phyloP scores from a whole-genome alignment of 495 filamentous ascomycete genomes.

The Tuber microsphaerosporum region DNA sequence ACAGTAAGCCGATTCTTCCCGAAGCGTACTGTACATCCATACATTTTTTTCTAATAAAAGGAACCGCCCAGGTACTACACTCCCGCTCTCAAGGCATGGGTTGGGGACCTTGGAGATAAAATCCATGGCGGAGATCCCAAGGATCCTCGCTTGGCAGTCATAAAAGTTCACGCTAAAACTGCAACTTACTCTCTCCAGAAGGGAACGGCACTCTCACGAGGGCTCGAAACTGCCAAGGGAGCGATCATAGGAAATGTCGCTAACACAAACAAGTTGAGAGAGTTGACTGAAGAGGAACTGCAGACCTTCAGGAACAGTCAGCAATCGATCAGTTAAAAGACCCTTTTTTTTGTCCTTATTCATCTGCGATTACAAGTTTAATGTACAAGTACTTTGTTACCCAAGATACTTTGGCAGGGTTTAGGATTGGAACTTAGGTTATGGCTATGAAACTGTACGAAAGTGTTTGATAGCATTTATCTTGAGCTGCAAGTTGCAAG shows the following conservation, averaged over 20 bases:
- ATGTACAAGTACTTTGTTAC: background rate
- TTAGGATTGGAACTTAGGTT: background rate
- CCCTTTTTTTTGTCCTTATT: background rate
- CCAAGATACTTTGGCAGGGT: background rate
- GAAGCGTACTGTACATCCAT: background rate
- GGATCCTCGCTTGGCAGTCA: constrained; percentile 71
- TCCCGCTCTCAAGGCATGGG: constrained; percentile 69
- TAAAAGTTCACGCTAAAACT: constrained; percentile 57
- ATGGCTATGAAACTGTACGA: background rate
- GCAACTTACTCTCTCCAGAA: constrained; percentile 56
- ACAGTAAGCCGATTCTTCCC: constrained; percentile 49
- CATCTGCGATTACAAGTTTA: background rate
- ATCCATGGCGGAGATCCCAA: constrained; percentile 72
- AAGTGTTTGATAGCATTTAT: background rate
- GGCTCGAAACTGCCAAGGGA: constrained; percentile 68
- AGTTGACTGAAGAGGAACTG: constrained; percentile 65
- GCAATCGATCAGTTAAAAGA: constrained; percentile 43
- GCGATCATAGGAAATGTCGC: constrained; percentile 64
- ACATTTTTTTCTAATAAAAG: background rate
- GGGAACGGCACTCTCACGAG: constrained; percentile 53
- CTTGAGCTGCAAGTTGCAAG: background rate
- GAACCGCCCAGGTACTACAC: constrained; percentile 50
- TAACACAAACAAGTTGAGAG: constrained; percentile 67
- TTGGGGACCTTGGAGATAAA: constrained; percentile 85
- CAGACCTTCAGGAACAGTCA: constrained; percentile 46